These are phyloP conservation scores for Terfezia claveryi DNA, from an alignment of 495 filamentous ascomycete species.

Conservation along the genomic window DNA sequence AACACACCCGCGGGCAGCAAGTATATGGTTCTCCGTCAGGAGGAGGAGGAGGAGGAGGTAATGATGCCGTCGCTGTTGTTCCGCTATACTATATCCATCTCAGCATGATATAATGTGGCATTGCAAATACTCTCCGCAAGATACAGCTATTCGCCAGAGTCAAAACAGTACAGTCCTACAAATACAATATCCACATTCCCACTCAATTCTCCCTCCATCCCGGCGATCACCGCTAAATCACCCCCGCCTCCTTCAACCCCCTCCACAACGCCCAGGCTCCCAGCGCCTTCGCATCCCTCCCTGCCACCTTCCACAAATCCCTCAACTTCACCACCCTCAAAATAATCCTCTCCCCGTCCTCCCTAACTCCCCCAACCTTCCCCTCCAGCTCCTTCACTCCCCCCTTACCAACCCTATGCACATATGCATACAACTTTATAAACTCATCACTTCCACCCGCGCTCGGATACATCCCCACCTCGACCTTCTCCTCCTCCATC, in stretches of 20 bases:
- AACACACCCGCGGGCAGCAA: too few relatives aligned
- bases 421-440: conserved; percentile 53
- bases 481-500: conserved; percentile 1
- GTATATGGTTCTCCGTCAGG: too few relatives aligned
- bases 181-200: too few relatives aligned
- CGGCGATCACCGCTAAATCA: conserved; percentile 18
- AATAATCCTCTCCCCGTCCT: conserved; percentile 65
- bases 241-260: conserved; percentile 43
- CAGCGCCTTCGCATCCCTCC: conserved; percentile 56
- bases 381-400: conserved; percentile 50
- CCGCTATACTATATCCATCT: too few relatives aligned
- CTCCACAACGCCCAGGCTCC: conserved; percentile 57
- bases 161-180: too few relatives aligned
- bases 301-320: conserved; percentile 52
- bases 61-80: too few relatives aligned
- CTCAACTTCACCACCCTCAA: conserved; percentile 49
- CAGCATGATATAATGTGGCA: too few relatives aligned
- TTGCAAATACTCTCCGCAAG: too few relatives aligned
- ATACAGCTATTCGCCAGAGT: too few relatives aligned
- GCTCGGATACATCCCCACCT: conserved; percentile 40
- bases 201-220: too few relatives aligned
- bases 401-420: conserved; percentile 39
- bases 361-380: conserved; percentile 52
- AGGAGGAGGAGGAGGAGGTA: too few relatives aligned
- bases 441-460: conserved; percentile 71